Percentiles rank a stretch among this genome's conserved stretches.
Conservation (phyloP, 768 basidiomycete species). For the Paxillus rubicundulus region DNA sequence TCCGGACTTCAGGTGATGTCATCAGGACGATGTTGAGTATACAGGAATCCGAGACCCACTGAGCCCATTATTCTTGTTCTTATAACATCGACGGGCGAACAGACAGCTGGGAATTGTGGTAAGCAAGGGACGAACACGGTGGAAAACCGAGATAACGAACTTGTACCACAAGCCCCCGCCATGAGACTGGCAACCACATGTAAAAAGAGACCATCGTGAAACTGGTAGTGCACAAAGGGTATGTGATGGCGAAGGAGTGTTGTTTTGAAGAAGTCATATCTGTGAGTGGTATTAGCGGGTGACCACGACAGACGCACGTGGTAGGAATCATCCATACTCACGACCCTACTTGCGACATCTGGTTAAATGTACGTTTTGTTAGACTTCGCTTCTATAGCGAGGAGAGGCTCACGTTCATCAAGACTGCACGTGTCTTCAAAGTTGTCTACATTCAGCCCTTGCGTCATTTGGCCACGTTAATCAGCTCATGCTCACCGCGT, state of each 20-base stretch:
- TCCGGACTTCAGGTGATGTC: slow-evolving; percentile 42
- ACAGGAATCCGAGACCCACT: slow-evolving; percentile 37
- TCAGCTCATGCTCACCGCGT: slow-evolving; percentile 49
- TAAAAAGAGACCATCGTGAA: slow-evolving; percentile 63
- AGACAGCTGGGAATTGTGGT: slow-evolving; percentile 51
- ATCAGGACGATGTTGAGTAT: slow-evolving; percentile 1
- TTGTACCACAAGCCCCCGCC: slow-evolving; percentile 76
- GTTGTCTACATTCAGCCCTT: slow-evolving; percentile 7
- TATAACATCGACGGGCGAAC: slow-evolving; percentile 76
- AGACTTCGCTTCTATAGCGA: neutral
- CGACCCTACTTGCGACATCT: slow-evolving; percentile 86
- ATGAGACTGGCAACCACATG: slow-evolving; percentile 65
- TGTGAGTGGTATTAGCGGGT: slow-evolving; percentile 26
- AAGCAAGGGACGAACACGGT: neutral
- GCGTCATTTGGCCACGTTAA: neutral
- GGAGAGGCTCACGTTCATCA: slow-evolving; percentile 64
- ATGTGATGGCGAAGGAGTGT: slow-evolving; percentile 50
- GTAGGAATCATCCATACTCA: slow-evolving; percentile 38
- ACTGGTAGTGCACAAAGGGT: slow-evolving; percentile 56
- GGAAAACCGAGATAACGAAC: slow-evolving; percentile 39
- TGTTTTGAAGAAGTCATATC: slow-evolving; percentile 77
- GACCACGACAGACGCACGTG: neutral
- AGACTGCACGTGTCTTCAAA: slow-evolving; percentile 53
- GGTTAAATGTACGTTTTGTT: slow-evolving; percentile 3
- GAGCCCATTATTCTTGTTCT: slow-evolving; percentile 76